Base-by-base conservation (phyloP, 257 asterid species). In the Nicotiana sylvestris region DNA sequence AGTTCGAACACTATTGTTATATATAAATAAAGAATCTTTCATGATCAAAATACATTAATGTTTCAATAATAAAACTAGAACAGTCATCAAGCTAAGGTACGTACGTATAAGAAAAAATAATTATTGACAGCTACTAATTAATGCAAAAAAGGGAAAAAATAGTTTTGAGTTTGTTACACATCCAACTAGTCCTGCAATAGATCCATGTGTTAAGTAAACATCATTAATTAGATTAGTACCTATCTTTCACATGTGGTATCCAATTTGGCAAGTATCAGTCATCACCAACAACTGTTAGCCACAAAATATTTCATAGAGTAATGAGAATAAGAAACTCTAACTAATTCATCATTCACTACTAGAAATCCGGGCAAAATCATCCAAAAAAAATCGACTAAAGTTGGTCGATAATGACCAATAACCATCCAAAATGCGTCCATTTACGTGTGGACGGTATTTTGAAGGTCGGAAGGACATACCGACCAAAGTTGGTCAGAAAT, bases 161-260 rank as follows among this genome's bases (percentile, higher is more conserved):
- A 37, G 32, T 37, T 21, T 6, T 69, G 77, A 69, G 16, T 37
- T 37, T 37, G 77, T 37, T 68, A 69, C 4, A n/a, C 56, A 69
- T 8, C 25, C 25, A 46, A 39, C 56, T 69, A 69, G 11, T 10
- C 33, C 33, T 69, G n/a, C 78, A 72, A 46, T 60, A 21, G 78
- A 72, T 46, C 78, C 78, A 72, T 72, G 60, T 1, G 37, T 46
- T 72, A 21, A 46, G 60, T 72, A 72, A 70, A 70, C 58, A 70
- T 39, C 77, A 39, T 39, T 21, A 70, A 46, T 46, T 72, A 46
- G 32, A 46, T 72, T 46, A 21, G 2, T 72, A 72, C 60, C 58
- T 72, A 39, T 72, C 46, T 72, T 33, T 72, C 46, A 32, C 35
- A 21, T 62, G 68, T 61, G 21, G 15, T 61, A 61, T 61, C 9